Conservation (phyloP, 2,329 filamentous ascomycete genomes). For the Colletotrichum aenigma region DNA sequence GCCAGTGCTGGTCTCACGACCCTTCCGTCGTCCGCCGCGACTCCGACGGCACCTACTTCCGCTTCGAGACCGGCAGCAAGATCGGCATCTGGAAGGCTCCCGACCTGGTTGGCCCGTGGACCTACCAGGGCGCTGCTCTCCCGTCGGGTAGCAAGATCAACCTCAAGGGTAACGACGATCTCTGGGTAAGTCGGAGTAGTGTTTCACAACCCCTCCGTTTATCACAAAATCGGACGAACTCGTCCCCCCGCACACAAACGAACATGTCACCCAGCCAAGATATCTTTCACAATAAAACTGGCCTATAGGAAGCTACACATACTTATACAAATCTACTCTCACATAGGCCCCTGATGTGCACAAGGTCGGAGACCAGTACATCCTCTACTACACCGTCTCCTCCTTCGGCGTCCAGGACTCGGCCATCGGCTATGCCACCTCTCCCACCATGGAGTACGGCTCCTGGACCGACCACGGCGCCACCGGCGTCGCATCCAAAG, state of each 20-base stretch:
- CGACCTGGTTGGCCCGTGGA: slow-evolving; percentile 46
- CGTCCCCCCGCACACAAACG: neutral
- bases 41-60: slow-evolving; percentile 44
- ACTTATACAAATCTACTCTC: neutral
- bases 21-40: slow-evolving; percentile 40
- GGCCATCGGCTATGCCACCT: slow-evolving; percentile 61
- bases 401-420: slow-evolving; percentile 65
- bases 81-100: slow-evolving; percentile 43
- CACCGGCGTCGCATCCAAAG: slow-evolving; percentile 52
- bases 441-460: slow-evolving; percentile 52
- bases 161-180: slow-evolving; percentile 41
- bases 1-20: slow-evolving; percentile 41
- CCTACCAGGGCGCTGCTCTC: slow-evolving; percentile 42
- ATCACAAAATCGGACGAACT: neutral
- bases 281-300: neutral
- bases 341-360: slow-evolving; percentile 66
- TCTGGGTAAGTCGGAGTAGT: slow-evolving; percentile 40
- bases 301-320: neutral
- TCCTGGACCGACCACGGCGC: slow-evolving; percentile 65
- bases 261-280: neutral
- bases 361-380: slow-evolving; percentile 61
- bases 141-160: slow-evolving; percentile 42
- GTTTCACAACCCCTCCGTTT: too few relatives aligned
- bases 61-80: slow-evolving; percentile 44
- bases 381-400: slow-evolving; percentile 73